phyloP scores from a whole-genome alignment of 352 stramenopile species.

The Pythium phragmiticola region DNA sequence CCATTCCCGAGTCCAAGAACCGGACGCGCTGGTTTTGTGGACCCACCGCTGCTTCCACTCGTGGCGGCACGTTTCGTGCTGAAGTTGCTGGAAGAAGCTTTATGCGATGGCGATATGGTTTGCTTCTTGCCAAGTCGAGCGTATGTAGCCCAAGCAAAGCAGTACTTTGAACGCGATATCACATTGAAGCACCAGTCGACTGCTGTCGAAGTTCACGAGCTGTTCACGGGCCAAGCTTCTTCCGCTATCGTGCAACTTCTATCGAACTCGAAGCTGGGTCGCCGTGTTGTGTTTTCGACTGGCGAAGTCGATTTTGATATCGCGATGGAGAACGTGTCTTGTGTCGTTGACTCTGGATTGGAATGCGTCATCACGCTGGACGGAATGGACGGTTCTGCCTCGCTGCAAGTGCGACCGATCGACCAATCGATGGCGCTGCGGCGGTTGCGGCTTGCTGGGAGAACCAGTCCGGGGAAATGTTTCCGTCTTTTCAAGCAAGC shows the following conservation, averaged over 20 bases:
- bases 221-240: neutral
- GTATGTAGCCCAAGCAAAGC: neutral
- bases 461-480: neutral
- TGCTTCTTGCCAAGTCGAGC: conserved; percentile 5
- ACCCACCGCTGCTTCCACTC: neutral
- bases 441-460: neutral
- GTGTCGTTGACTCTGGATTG: neutral
- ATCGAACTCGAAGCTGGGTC: neutral
- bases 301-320: conserved; percentile 2
- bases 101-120: neutral
- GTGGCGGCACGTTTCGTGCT: neutral
- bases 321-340: conserved; percentile 1
- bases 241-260: neutral
- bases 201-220: neutral
- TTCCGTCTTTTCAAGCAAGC: neutral
- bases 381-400: neutral
- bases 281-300: neutral
- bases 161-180: neutral
- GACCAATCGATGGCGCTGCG: neutral
- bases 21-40: neutral
- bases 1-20: conserved; percentile 1
- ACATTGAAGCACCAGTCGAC: neutral
- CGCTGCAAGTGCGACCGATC: neutral
- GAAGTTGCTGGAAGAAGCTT: neutral
- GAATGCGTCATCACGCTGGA: neutral